Base-by-base conservation (phyloP, 164 flowering plant species). In the Dillenia turbinata region DNA sequence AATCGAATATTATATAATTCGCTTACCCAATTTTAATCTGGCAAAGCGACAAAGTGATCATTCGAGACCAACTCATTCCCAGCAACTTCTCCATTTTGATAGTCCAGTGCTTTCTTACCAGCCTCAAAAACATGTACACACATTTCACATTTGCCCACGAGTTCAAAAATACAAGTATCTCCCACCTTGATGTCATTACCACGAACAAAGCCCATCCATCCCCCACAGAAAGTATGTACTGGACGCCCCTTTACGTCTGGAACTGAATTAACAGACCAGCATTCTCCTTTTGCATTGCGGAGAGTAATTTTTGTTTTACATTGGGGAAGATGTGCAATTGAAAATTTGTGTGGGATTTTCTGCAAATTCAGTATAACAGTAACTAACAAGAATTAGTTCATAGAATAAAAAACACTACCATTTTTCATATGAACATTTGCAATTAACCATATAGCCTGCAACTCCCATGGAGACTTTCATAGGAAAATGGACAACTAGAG, bases 201-300 rank as follows among this genome's bases (percentile, higher is more conserved):
- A 11, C 71, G 71, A 40, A 73, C 81, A 71, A 83, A 80, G 26
- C 71, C 66, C 73, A 69, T 73, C 87, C 87, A 83, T 9, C 87
- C 87, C 44, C 81, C 83, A 66, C 78, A 73, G 45, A 82, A 74
- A 10, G 78, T 72, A 49, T 73, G 59, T 46, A 76, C 71, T 49
- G 66, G 65, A 9, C 72, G 6, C 40, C 40, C 40, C 6, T 33
- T 33, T 33, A 33, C 51, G 54, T 67, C 75, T n/a, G 76, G 69
- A 50, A 76, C 64, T 12, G 78, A 73, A 49, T 67, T 77, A 55
- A 79, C 83, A 12, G 53, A 54, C 85, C 85, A 81, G 61, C 54
- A 57, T 49, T 60, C 64, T 43, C 83, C 85, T 56, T 64, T 60
- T 49, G 51, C 17, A 60, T 75, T 71, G 9, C 72, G 63, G 57